Conservation (phyloP, 768 basidiomycete genomes). For the Tulasnella sp. region DNA sequence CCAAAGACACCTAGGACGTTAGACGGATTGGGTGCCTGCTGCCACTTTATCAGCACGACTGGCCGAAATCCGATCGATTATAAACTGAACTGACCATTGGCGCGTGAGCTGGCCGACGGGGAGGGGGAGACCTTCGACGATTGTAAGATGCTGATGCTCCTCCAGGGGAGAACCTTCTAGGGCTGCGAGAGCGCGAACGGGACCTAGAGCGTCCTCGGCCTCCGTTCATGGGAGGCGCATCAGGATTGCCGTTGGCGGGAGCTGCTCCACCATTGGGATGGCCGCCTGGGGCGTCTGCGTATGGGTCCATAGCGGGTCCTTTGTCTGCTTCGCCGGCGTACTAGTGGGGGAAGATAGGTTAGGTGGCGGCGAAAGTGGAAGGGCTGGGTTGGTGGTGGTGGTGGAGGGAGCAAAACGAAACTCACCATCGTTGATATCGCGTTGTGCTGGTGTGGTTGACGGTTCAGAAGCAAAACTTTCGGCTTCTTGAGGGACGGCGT, state of each 20-base stretch:
- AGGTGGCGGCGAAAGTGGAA: neutral
- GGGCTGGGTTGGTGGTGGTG: constrained; percentile 2
- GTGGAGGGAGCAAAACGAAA: constrained; percentile 2
- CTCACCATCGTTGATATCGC: neutral
- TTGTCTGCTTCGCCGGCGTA: constrained; percentile 15
- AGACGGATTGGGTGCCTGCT: constrained; percentile 75
- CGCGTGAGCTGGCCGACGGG: constrained; percentile 61
- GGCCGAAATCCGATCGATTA: neutral
- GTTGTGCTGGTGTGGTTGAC: neutral
- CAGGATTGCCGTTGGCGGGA: constrained; percentile 29
- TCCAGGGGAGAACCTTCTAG: constrained; percentile 35
- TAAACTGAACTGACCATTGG: constrained; percentile 51
- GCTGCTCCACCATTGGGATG: constrained; percentile 8
- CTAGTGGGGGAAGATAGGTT: neutral
- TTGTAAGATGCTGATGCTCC: constrained; percentile 18
- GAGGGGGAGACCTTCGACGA: constrained; percentile 50
- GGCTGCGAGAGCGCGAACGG: constrained; percentile 69
- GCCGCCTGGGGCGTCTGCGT: constrained; percentile 10
- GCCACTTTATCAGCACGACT: constrained; percentile 27
- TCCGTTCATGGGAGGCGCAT: neutral
- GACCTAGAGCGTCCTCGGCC: constrained; percentile 27
- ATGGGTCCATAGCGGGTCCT: constrained; percentile 19
- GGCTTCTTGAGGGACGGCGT: neutral
- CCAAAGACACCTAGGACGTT: constrained; percentile 96
- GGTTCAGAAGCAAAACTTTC: constrained; percentile 4